Evolutionary conservation across 2,329 filamentous ascomycete genomes (phyloP), one percentile per base, ranked within the genome.

Genomic region (Xylariaceae sp.): DNA sequence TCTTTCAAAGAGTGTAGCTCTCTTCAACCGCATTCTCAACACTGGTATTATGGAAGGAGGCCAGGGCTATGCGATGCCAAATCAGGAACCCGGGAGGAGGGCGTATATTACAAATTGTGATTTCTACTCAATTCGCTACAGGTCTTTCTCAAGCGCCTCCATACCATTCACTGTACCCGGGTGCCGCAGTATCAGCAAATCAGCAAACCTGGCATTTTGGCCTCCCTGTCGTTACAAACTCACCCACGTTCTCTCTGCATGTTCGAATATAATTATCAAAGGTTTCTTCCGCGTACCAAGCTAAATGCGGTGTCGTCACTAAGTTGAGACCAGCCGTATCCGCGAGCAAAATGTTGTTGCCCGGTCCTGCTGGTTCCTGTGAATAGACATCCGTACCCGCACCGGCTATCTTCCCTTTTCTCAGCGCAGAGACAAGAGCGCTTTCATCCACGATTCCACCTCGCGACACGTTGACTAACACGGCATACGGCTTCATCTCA

Each of bases 381-480:
- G 56, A 44, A 36, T 63, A 68, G 0, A 70, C 67, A 36, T 70
- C 67, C 3, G 61, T 63, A 3, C 59, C 65, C 2, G 63, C 65
- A 5, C 67, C 67, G 1, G 65, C 66, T 19, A 70, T 68, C 37
- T 48, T 60, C 10, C 54, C 47, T 12, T 55, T 54, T 68, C 37
- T 57, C 19, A 69, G 56, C 8, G 65, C 66, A 3, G 54, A 54
- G 13, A 68, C 53, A 1, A 69, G 58, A 0, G 67, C 66, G 8
- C 30, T 48, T 58, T 70, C 67, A 43, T 68, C 63, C 16, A 69
- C 65, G 41, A 70, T 65, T 0, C 67, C 67, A 8, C 66, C 67
- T 3, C 67, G 65, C 21, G 67, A 67, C 13, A 68, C 65, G 42
- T 70, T 70, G 49, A 69, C 57, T 15, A 69, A 49, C 16, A 68